Evolutionary conservation across 1,139 yeast genomes (phyloP).

Genomic region (Magnusiomyces suaveolens): DNA sequence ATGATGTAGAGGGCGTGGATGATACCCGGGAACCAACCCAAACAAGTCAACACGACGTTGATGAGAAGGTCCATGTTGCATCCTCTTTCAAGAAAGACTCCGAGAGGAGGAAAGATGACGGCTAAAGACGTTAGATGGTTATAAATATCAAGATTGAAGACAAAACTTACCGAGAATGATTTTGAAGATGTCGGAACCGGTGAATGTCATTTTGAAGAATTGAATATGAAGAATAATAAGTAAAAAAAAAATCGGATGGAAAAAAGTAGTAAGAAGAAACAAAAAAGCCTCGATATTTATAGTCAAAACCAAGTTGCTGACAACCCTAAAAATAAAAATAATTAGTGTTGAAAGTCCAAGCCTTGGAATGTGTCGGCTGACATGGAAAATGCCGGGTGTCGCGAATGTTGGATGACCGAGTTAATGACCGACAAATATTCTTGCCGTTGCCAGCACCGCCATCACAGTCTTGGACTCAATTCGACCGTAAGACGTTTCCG

Average conservation of each 20-base stretch:
- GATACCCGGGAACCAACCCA: conserved; percentile 53
- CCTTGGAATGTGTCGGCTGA: too few relatives aligned
- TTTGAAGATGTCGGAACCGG: conserved; percentile 42
- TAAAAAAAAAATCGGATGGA: not conserved
- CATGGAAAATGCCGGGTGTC: too few relatives aligned
- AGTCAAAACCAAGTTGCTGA: too few relatives aligned
- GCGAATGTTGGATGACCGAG: too few relatives aligned
- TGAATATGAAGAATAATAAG: not conserved
- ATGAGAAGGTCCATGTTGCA: conserved; percentile 47
- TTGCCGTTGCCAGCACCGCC: too few relatives aligned
- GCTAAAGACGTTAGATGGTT: conserved; percentile 31
- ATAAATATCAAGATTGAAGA: not conserved
- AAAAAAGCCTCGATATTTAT: too few relatives aligned
- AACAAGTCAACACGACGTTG: conserved; percentile 49
- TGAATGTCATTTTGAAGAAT: conserved; percentile 26
- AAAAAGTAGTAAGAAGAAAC: not conserved
- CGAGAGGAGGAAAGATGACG: conserved; percentile 60
- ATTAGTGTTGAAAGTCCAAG: too few relatives aligned
- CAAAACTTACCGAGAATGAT: conserved; percentile 38
- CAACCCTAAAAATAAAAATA: too few relatives aligned
- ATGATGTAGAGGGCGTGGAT: conserved; percentile 56
- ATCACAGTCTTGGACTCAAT: too few relatives aligned
- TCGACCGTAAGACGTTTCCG: too few relatives aligned
- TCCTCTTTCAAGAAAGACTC: conserved; percentile 64
- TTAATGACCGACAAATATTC: too few relatives aligned